These are phyloP conservation scores for Teunomyces kruisii DNA, from an alignment of 805 yeast genomes.

Conservation along the genomic window DNA sequence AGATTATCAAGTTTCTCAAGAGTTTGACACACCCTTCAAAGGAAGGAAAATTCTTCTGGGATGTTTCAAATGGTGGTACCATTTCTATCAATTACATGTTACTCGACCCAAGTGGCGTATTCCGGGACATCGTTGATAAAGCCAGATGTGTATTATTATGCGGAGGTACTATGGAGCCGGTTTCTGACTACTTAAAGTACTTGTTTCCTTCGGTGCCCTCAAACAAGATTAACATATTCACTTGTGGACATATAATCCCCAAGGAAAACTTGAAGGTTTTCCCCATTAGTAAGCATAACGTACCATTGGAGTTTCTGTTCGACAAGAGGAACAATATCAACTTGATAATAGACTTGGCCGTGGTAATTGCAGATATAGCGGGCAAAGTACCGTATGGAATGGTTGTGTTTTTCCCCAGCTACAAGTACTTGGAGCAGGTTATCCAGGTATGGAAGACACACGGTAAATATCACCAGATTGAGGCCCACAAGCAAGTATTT, in stretches of 20 bases:
- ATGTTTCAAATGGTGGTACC: constrained; percentile 27
- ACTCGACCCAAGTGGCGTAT: constrained; percentile 74
- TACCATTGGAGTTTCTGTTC: constrained; percentile 64
- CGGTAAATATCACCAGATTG: constrained; percentile 26
- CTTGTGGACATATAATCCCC: constrained; percentile 87
- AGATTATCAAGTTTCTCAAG: constrained; percentile 61
- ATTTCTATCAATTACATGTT: constrained; percentile 62
- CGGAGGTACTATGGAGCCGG: constrained; percentile 96
- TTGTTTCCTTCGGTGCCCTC: constrained; percentile 56
- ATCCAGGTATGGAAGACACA: constrained; percentile 52
- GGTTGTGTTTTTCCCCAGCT: constrained; percentile 85
- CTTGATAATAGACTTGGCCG: constrained; percentile 54
- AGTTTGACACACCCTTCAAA: constrained; percentile 69
- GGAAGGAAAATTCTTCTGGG: constrained; percentile 81
- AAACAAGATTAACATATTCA: constrained; percentile 49
- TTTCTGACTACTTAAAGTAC: constrained; percentile 63
- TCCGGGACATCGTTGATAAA: constrained; percentile 62
- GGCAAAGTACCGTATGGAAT: constrained; percentile 65
- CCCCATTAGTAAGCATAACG: constrained; percentile 36
- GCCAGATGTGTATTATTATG: constrained; percentile 74
- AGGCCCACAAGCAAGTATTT: constrained; percentile 45
- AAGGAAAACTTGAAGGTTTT: constrained; percentile 61
- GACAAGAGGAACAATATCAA: constrained; percentile 50
- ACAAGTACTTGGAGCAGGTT: constrained; percentile 61
- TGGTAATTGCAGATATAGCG: constrained; percentile 42